A percentile compares a stretch with the other conserved stretches of the same genome.
phyloP scores from a whole-genome alignment of 164 flowering plant genomes.

The Dillenia suffruticosa region DNA sequence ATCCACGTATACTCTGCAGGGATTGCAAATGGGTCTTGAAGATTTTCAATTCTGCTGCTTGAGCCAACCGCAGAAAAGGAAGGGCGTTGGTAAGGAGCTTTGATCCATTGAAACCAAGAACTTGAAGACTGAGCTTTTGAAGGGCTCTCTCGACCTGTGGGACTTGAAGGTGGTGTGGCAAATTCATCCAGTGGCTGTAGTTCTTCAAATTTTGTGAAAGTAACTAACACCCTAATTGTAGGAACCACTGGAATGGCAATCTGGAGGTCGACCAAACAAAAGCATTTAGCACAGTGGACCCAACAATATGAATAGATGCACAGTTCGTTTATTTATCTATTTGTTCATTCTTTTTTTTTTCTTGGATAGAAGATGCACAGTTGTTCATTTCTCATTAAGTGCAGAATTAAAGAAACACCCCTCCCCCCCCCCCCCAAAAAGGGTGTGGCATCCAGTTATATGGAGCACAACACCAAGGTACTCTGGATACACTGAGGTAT shows the following conservation, averaged over 20 bases:
- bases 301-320: too few species aligned
- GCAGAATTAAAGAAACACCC: too few species aligned
- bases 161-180: slow-evolving; percentile 90
- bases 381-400: too few species aligned
- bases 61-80: slow-evolving; percentile 42
- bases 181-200: slow-evolving; percentile 82
- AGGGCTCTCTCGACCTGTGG: slow-evolving; percentile 52
- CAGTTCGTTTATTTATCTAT: too few species aligned
- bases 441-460: too few species aligned
- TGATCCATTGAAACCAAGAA: slow-evolving; percentile 94
- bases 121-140: slow-evolving; percentile 30
- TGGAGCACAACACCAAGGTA: too few species aligned
- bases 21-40: slow-evolving; percentile 75
- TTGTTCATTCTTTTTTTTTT: too few species aligned
- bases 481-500: too few species aligned
- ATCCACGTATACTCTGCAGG: slow-evolving; percentile 83
- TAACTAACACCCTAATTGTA: slow-evolving; percentile 84
- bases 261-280: slow-evolving; percentile 30
- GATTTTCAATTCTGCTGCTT: slow-evolving; percentile 57
- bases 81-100: slow-evolving; percentile 54
- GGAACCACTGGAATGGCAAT: slow-evolving; percentile 98
- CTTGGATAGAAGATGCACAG: too few species aligned
- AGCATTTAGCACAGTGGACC: too few species aligned
- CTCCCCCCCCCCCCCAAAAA: too few species aligned
- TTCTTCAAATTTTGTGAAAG: slow-evolving; percentile 92